Conservation (phyloP, 2,329 filamentous ascomycete genomes). For the Fusarium circinatum region DNA sequence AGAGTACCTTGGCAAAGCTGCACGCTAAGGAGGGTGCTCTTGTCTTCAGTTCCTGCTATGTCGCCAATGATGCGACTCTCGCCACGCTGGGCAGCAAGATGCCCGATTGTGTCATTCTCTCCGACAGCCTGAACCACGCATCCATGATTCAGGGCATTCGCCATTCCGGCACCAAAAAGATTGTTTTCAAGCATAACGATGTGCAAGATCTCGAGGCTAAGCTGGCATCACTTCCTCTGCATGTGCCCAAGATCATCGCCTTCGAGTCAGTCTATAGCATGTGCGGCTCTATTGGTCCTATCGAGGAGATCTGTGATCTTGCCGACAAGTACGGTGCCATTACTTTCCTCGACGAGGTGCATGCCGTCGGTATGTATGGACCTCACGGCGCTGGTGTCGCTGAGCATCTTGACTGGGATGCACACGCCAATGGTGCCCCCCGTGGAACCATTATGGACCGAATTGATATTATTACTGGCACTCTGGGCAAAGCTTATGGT, state of each 20-base stretch:
- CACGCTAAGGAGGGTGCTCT: slow-evolving; percentile 92
- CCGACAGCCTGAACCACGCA: slow-evolving; percentile 95
- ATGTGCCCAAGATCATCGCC: slow-evolving; percentile 96
- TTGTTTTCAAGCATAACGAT: slow-evolving; percentile 99
- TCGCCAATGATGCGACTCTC: slow-evolving; percentile 96
- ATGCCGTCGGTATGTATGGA: slow-evolving; percentile 99
- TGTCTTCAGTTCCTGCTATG: slow-evolving; percentile 97
- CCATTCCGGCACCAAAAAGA: slow-evolving; percentile 95
- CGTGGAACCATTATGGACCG: slow-evolving; percentile 92
- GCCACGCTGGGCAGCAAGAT: slow-evolving; percentile 97
- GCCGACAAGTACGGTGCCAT: slow-evolving; percentile 98
- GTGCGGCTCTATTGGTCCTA: slow-evolving; percentile 97
- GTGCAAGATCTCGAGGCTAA: slow-evolving; percentile 92
- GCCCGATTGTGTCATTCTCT: slow-evolving; percentile 96
- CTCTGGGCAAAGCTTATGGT: slow-evolving; percentile 96
- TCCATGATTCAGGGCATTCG: slow-evolving; percentile 99
- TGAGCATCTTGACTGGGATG: slow-evolving; percentile 95
- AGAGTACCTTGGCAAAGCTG: slow-evolving; percentile 83
- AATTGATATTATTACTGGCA: slow-evolving; percentile 97
- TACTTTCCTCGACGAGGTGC: slow-evolving; percentile 98
- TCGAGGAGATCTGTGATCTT: slow-evolving; percentile 93
- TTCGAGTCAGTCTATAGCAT: slow-evolving; percentile 99
- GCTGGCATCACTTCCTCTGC: slow-evolving; percentile 83
- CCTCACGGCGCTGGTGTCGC: slow-evolving; percentile 95
- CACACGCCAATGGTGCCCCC: slow-evolving; percentile 78